Percentiles rank a stretch among this genome's conserved stretches.
Conservation (phyloP, 352 stramenopile genomes). For the Phytophthora pinifolia region DNA sequence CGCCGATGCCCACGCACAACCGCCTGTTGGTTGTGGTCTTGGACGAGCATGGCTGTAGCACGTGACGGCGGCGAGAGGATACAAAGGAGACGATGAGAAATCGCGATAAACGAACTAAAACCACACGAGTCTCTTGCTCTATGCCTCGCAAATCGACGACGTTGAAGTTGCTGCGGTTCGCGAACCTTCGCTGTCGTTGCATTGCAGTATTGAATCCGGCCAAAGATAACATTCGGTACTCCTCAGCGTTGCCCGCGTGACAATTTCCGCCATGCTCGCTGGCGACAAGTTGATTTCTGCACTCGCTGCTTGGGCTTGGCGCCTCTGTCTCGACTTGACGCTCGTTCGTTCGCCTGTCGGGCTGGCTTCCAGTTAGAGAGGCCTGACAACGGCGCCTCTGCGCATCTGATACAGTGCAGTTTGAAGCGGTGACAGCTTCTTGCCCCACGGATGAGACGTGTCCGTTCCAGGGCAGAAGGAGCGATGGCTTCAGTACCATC, state of each 20-base stretch:
- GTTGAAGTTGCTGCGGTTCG: slow-evolving; percentile 5
- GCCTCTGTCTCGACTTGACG: too few species aligned
- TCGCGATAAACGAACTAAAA: slow-evolving; percentile 1
- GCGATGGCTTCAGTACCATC: slow-evolving; percentile 29
- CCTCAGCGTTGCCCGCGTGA: too few species aligned
- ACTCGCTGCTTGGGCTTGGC: too few species aligned
- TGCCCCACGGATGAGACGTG: slow-evolving; percentile 7
- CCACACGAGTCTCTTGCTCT: neutral
- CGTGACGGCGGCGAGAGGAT: neutral
- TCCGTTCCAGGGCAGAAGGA: slow-evolving; percentile 17
- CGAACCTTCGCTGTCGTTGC: slow-evolving; percentile 6
- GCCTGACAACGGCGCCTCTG: neutral
- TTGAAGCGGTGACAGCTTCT: slow-evolving; percentile 23
- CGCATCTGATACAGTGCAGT: slow-evolving; percentile 24
- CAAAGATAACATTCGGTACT: too few species aligned
- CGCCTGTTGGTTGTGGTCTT: slow-evolving; percentile 32
- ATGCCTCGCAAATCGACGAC: too few species aligned
- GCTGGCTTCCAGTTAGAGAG: slow-evolving; percentile 14
- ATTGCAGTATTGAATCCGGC: too few species aligned
- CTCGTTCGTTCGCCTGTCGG: too few species aligned
- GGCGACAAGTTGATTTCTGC: slow-evolving; percentile 1
- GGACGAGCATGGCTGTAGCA: too few species aligned
- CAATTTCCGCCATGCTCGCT: too few species aligned
- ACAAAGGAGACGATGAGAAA: slow-evolving; percentile 1
- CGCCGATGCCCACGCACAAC: slow-evolving; percentile 35